These are phyloP conservation scores for Saccharomyces hybrid DNA, from an alignment of 1,139 yeast species.

Conservation along the genomic window DNA sequence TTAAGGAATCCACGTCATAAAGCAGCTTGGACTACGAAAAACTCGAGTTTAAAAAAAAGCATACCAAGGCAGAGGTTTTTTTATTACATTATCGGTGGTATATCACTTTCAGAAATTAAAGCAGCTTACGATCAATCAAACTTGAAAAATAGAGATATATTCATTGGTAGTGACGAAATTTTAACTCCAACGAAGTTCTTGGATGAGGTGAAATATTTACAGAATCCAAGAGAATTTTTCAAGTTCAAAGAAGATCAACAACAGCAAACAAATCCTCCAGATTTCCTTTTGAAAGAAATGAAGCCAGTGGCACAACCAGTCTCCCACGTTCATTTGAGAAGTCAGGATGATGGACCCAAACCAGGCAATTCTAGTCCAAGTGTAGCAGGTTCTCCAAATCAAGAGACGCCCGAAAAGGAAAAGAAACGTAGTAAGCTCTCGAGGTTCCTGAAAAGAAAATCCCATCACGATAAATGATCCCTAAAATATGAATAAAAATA, in stretches of 20 bases:
- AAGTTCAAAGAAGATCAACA: constrained; percentile 28
- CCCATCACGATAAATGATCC: not conserved
- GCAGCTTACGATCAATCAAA: constrained; percentile 65
- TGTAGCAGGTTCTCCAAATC: constrained; percentile 7
- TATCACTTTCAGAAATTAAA: constrained; percentile 75
- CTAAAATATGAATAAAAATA: not conserved
- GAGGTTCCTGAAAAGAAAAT: constrained; percentile 8
- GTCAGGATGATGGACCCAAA: constrained; percentile 13
- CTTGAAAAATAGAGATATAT: constrained; percentile 60
- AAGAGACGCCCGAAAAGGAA: constrained; percentile 16
- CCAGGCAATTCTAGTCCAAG: constrained; percentile 9
- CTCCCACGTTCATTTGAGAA: constrained; percentile 22
- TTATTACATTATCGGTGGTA: constrained; percentile 83
- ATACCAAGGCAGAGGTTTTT: constrained; percentile 65
- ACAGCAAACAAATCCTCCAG: constrained; percentile 30
- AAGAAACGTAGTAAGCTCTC: constrained; percentile 29
- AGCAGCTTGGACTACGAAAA: constrained; percentile 71
- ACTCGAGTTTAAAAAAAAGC: constrained; percentile 19
- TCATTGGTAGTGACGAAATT: constrained; percentile 76
- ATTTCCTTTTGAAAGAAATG: constrained; percentile 23
- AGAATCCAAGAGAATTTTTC: constrained; percentile 28
- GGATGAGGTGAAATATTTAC: constrained; percentile 36
- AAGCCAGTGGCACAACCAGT: constrained; percentile 22
- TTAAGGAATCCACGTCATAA: constrained; percentile 68
- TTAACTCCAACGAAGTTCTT: constrained; percentile 55